phyloP scores from a whole-genome alignment of 768 basidiomycete species.

The Tylopilus subfusipes region DNA sequence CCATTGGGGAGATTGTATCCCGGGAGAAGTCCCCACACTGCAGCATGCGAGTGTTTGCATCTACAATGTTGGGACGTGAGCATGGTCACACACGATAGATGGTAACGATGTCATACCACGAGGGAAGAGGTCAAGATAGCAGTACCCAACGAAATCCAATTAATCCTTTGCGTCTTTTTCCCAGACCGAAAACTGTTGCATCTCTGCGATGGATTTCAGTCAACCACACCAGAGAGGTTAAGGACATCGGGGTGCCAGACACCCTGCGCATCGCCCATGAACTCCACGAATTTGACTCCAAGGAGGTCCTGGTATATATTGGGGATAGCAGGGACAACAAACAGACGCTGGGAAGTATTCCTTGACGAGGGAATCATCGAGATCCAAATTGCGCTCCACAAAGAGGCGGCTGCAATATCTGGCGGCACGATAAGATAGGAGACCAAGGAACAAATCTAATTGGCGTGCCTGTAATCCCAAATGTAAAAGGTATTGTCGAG shows the following conservation, averaged over 20 bases:
- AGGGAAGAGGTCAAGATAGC: constrained; percentile 86
- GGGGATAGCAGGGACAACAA: constrained; percentile 79
- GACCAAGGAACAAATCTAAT: neutral
- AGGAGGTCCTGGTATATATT: constrained; percentile 81
- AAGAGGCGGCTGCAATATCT: constrained; percentile 39
- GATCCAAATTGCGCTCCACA: constrained; percentile 59
- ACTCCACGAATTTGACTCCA: constrained; percentile 60
- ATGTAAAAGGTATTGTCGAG: constrained; percentile 73
- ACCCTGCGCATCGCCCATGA: constrained; percentile 52
- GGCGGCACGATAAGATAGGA: neutral
- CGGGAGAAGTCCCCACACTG: constrained; percentile 79
- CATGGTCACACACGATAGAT: neutral
- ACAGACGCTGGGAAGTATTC: constrained; percentile 86
- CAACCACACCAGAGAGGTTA: too few relatives aligned
- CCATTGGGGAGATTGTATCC: constrained; percentile 48
- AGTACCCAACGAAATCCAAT: constrained; percentile 78
- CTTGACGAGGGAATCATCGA: constrained; percentile 78
- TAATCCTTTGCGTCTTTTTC: constrained; percentile 68
- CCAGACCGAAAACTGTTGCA: constrained; percentile 84
- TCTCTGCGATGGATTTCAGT: constrained; percentile 44
- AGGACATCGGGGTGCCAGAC: constrained; percentile 65
- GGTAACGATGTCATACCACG: constrained; percentile 45
- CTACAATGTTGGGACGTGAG: constrained; percentile 33
- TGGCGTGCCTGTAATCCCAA: constrained; percentile 74
- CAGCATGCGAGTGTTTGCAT: constrained; percentile 81